Base-by-base conservation (phyloP, 257 asterid genomes). In the Primulina huaijiensis region DNA sequence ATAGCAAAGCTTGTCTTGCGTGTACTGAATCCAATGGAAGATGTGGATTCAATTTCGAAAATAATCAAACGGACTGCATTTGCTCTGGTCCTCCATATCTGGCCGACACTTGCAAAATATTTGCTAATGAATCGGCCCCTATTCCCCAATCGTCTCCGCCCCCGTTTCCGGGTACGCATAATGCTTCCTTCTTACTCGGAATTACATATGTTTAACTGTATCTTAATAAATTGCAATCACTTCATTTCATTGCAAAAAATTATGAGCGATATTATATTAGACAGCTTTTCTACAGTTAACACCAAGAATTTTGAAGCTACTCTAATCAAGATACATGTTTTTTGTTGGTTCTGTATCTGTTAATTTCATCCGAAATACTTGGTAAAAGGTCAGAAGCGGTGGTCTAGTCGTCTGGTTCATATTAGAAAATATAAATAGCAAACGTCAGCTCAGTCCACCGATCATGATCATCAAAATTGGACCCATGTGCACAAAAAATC, bases 21-120 rank as follows among this genome's bases (percentile, higher is more conserved):
- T 90, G 96, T 65, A 60, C 21, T 8, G 67, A 55, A 20, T 84
- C 92, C 0, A 68, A 59, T 9, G 96, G 96, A 3, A 80, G 81
- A 55, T 87, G 95, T 60, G 96, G 90, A 31, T 86, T 27, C 35
- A 67, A 79, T 76, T 50, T 46, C 23, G 72, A 10, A 23, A 59
- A 69, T 0, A 81, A 81, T 55, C 72, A 21, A 65, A 82, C 88
- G 12, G 59, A 67, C 62, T 90, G 96, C 69, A 81, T 78, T 68
- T 90, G 95, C 76, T 84, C 87, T n/a, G 56, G 40, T 69, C 77
- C 78, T 31, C 89, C 92, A 0, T 81, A 66, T 65, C 57, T 79
- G 0, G 12, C 67, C 29, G 70, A 52, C 38, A 78, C 84, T 57
- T 89, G 96, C 76, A 19, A 64, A 1, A 52, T 40, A 46, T 50